These are phyloP conservation scores for Saccharomyces uvarum DNA, from an alignment of 1,139 yeast genomes.

Conservation along the genomic window DNA sequence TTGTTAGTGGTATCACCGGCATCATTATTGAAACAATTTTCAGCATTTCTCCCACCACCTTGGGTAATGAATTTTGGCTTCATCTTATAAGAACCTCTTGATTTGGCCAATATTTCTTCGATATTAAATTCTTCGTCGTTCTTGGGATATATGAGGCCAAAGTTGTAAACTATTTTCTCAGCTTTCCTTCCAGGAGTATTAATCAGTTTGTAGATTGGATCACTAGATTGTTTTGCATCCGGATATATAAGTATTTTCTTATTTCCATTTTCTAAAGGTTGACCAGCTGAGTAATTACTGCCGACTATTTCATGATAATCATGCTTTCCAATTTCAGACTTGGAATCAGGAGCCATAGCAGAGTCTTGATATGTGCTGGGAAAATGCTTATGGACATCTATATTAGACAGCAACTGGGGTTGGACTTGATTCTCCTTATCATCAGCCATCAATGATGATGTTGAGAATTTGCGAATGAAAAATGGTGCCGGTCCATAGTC, in stretches of 20 bases:
- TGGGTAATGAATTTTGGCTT: background rate
- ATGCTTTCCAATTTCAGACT: background rate
- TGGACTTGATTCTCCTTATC: background rate
- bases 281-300: background rate
- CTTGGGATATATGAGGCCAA: slow-evolving; percentile 46
- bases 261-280: background rate
- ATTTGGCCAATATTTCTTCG: slow-evolving; percentile 50
- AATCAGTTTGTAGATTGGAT: slow-evolving; percentile 39
- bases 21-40: slow-evolving; percentile 1
- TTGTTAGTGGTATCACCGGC: background rate
- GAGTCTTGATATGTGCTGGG: background rate
- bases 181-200: slow-evolving; percentile 50
- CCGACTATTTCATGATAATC: background rate
- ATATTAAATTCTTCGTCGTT: slow-evolving; percentile 48
- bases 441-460: background rate
- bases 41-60: background rate
- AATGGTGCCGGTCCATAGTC: background rate
- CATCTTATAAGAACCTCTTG: slow-evolving; percentile 31
- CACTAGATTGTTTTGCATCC: slow-evolving; percentile 12
- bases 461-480: background rate
- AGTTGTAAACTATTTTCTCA: slow-evolving; percentile 57
- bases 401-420: background rate
- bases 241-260: background rate
- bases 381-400: background rate
- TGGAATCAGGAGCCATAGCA: background rate